Evolutionary conservation across 768 basidiomycete species (phyloP).

Genomic region (Boletus patriciae): DNA sequence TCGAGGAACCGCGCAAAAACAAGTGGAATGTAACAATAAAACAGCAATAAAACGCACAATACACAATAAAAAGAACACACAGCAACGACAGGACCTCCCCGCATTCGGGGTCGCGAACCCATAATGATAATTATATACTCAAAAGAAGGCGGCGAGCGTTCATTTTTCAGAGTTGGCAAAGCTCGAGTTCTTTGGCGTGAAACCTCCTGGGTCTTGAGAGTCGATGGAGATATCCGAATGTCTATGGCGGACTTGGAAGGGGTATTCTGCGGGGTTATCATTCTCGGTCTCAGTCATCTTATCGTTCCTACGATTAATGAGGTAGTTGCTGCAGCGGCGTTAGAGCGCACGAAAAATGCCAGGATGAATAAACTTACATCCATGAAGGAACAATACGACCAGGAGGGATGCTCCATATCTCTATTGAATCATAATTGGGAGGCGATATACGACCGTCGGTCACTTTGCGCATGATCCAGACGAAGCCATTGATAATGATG

Average conservation of each 20-base stretch:
- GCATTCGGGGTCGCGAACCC: constrained; percentile 17
- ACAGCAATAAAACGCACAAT: constrained; percentile 10
- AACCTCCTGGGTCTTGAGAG: constrained; percentile 28
- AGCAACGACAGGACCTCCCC: constrained; percentile 14
- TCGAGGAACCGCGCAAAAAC: not conserved
- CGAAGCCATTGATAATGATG: constrained; percentile 68
- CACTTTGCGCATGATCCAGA: constrained; percentile 54
- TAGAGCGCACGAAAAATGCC: not conserved
- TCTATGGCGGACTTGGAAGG: constrained; percentile 33
- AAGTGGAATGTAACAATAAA: not conserved
- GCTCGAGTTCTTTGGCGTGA: constrained; percentile 27
- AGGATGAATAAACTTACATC: constrained; percentile 48
- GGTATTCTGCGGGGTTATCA: constrained; percentile 24
- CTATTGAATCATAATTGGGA: constrained; percentile 60
- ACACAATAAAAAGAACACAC: constrained; percentile 30
- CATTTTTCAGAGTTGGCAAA: constrained; percentile 32
- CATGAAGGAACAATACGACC: constrained; percentile 67
- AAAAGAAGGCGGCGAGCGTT: not conserved
- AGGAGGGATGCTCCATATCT: constrained; percentile 70
- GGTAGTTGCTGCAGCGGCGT: constrained; percentile 23
- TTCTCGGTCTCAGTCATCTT: not conserved
- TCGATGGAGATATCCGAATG: constrained; percentile 35
- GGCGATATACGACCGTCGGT: constrained; percentile 63
- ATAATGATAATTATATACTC: constrained; percentile 7
- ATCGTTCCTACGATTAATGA: constrained; percentile 17